Evolutionary conservation across 768 basidiomycete genomes (phyloP).

Genomic region (Serpula lacrymans): DNA sequence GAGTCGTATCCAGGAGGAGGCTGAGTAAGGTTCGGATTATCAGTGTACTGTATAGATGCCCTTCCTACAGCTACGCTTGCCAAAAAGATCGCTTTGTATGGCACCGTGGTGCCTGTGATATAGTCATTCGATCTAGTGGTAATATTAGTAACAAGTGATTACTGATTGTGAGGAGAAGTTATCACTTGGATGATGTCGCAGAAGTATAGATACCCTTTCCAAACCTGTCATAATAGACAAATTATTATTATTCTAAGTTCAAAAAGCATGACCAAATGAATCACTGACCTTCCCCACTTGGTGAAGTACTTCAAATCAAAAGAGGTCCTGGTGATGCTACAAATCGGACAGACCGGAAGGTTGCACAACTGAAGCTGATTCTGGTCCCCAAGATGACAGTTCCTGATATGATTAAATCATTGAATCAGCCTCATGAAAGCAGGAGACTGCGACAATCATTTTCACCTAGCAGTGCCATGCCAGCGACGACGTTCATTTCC

Average conservation of each 20-base stretch:
- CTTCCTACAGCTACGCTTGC: conserved; percentile 76
- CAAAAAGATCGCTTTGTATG: conserved; percentile 60
- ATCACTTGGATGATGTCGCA: conserved; percentile 73
- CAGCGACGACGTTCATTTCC: conserved; percentile 75
- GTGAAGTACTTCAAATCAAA: conserved; percentile 62
- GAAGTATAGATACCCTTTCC: conserved; percentile 73
- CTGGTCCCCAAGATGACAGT: conserved; percentile 62
- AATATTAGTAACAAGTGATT: neutral
- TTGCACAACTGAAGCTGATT: conserved; percentile 50
- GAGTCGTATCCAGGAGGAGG: conserved; percentile 67
- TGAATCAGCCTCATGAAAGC: too few relatives aligned
- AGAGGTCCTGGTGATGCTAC: conserved; percentile 60
- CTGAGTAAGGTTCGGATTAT: conserved; percentile 50
- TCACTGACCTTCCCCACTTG: conserved; percentile 59
- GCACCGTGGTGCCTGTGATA: conserved; percentile 53
- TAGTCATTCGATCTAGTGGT: conserved; percentile 61
- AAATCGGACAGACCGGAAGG: conserved; percentile 57
- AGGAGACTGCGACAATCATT: too few relatives aligned
- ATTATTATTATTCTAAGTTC: neutral
- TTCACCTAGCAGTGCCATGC: conserved; percentile 67
- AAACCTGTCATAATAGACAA: conserved; percentile 49
- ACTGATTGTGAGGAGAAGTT: neutral
- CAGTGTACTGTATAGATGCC: conserved; percentile 60
- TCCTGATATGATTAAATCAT: too few relatives aligned
- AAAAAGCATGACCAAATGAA: neutral